Base-by-base conservation (phyloP, 495 filamentous ascomycete genomes). In the Copromyces sp. region DNA sequence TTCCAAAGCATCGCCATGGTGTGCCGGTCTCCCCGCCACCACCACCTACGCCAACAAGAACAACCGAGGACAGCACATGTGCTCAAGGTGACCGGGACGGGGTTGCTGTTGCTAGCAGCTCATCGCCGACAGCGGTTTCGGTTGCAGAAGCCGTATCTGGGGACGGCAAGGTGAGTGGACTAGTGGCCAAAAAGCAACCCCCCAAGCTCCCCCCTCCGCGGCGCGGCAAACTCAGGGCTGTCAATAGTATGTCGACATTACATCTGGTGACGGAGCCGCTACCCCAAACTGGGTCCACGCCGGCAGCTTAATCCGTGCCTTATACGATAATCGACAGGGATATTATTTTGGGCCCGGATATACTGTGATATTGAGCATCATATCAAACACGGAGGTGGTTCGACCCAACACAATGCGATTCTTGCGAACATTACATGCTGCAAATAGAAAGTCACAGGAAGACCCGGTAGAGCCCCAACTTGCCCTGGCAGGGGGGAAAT, bases 141-240 rank as follows among this genome's bases (percentile, higher is more conserved):
- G 53, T 29, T 65, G 29, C 29, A 29, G 53, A 35, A 65, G 53
- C 53, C 53, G 53, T 65, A 65, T 35, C 53, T 65, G 53, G 53
- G 6, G 53, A 65, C 29, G 53, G 53, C 53, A 77, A 78, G 35
- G 71, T 78, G 14, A 81, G 78, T 59, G 79, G 77, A 16, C 73
- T 53, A 29, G 77, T 72, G 69, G 75, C 69, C 35, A 88, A 87
- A 77, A 88, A 85, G 76, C 69, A 82, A n/a, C 87, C 87, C 17
- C 87, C 87, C 0, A 87, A 88, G 74, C 81, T 86, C 5, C 87
- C 87, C 9, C 84, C 84, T 1, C 87, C 87, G 32, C 77, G 87
- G 73, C 83, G 87, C 17, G 78, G 37, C 35, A 69, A 69, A 69
- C 68, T 69, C 14, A 65, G 53, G 53, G 53, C 53, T 65, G 53